Evolutionary conservation across 2,329 filamentous ascomycete genomes (phyloP), one percentile per base, ranked within the genome.

Genomic region (Cytospora piceae): DNA sequence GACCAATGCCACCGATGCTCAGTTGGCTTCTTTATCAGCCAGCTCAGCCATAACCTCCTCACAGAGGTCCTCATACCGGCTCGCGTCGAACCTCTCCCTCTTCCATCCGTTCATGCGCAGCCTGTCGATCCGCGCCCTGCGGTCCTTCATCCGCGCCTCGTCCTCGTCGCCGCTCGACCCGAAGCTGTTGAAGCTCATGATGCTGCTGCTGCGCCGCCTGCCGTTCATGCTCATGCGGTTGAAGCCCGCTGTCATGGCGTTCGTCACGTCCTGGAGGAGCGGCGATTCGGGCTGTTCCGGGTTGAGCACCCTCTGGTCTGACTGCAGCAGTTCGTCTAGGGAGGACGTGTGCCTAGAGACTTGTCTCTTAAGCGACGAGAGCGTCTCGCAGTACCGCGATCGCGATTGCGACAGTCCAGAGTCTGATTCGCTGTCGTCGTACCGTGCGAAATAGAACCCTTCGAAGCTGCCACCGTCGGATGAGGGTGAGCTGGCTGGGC

Each of bases 21-120:
- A 15, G 29, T 14, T 32, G 9, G 20, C 22, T 58, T 15, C 59
- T 24, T 42, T 60, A 73, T 67, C 77, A 17, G 72, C 68, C 52
- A 87, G 74, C 70, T 87, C 85, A 2, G 81, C 80, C 63, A 87
- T 74, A 49, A 80, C 84, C 59, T 76, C 78, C 70, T 83, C 82
- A 17, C 83, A 76, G 11, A 87, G 76, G 24, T 79, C 78, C 72
- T 85, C 81, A 71, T 88, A 87, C 46, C 82, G 78, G 54, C 76
- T 73, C 7, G 76, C 75, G 67, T 88, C 82, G 69, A 88, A 88
- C 27, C 85, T 80, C 69, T 81, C 81, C 32, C 85, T 77, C 71
- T 80, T 80, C 85, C 85, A 87, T 2, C 84, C 84, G 58, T 71
- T 78, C n/a, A 80, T 80, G 24, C 83, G 80, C 14, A 88, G 74